Evolutionary conservation across 768 basidiomycete genomes (phyloP), one percentile per base, ranked within the genome.

Genomic region (Mrakia hoshinonis): DNA sequence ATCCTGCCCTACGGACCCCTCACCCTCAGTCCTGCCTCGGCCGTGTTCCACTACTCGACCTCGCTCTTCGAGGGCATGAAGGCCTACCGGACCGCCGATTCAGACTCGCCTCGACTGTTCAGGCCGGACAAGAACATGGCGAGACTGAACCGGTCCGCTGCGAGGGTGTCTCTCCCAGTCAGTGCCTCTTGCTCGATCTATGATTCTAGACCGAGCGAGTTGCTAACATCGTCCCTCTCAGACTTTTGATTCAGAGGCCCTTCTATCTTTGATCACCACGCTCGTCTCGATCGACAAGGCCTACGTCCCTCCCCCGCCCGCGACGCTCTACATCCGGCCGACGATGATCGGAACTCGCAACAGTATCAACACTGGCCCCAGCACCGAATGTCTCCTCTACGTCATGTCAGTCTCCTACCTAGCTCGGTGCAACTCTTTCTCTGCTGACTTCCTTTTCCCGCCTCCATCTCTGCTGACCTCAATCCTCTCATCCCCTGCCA

Each of bases 1-100:
- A 95, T 97, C 74, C 82, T 84, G 75, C 92, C 92, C 70, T 95
- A 90, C 90, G 88, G 85, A 1, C 87, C 89, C 6, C 81, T 93
- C 49, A 76, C 81, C 24, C 81, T 93, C 22, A 87, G 90, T 72
- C 92, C 91, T 6, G 89, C 89, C 76, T 84, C 81, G 78, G 85
- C 90, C 73, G 92, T 92, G 24, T 60, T 68, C 12, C 54, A 48
- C 46, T 67, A 64, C 46, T 62, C 54, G 43, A 36, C 60, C 10
- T 63, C 39, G 20, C 67, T 75, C 22, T 75, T 75, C 47, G 74
- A 73, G 29, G 67, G 67, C 60, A 76, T 76, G 75, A 76, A 76
- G 54, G 74, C 74, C 4, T 76, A 75, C 74, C 63, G 67, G 31
- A 47, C 67, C 11, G 55, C 64, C n/a, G 73, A 60, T 0, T n/a